A percentile compares a stretch with the other conserved stretches of the same genome.
Evolutionary conservation across 192 early-diverging fungal species (phyloP).

Genomic region (Entomortierella chlamydospora): DNA sequence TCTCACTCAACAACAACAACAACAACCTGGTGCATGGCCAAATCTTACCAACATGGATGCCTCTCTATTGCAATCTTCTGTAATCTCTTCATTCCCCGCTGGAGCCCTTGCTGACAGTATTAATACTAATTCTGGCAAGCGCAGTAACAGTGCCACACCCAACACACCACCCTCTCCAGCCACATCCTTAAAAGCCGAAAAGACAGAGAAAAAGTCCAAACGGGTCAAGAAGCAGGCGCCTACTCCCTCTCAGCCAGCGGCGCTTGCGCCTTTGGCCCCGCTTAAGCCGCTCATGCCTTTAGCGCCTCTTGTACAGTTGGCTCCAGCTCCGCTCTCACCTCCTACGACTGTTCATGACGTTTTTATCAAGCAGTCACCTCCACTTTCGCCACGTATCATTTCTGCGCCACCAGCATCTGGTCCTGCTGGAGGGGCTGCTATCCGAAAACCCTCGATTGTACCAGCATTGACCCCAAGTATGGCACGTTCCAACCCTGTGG

Average conservation of each 20-base stretch:
- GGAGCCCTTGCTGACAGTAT: background rate
- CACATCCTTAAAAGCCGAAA: constrained; percentile 18
- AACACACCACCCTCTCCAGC: constrained; percentile 37
- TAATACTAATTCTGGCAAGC: background rate
- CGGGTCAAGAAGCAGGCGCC: constrained; percentile 34
- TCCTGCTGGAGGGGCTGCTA: constrained; percentile 7
- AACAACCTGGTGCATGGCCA: constrained; percentile 50
- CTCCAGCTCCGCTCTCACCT: constrained; percentile 48
- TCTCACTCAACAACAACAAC: constrained; percentile 20
- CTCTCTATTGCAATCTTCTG: constrained; percentile 11
- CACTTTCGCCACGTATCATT: constrained; percentile 44
- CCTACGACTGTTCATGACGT: constrained; percentile 26
- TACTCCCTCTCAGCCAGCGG: constrained; percentile 9
- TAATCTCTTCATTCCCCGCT: background rate
- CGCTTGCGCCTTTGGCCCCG: constrained; percentile 41
- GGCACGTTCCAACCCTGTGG: constrained; percentile 43
- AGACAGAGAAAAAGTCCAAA: constrained; percentile 25
- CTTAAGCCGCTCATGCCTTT: constrained; percentile 46
- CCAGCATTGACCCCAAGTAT: constrained; percentile 45
- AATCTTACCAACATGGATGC: constrained; percentile 20
- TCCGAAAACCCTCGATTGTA: constrained; percentile 54
- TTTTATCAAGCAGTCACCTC: constrained; percentile 32
- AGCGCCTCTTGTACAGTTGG: constrained; percentile 33
- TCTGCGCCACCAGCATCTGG: constrained; percentile 12
- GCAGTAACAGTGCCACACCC: background rate